Conservation (phyloP, 2,329 filamentous ascomycete species). For the Colletotrichum euphorbiae region DNA sequence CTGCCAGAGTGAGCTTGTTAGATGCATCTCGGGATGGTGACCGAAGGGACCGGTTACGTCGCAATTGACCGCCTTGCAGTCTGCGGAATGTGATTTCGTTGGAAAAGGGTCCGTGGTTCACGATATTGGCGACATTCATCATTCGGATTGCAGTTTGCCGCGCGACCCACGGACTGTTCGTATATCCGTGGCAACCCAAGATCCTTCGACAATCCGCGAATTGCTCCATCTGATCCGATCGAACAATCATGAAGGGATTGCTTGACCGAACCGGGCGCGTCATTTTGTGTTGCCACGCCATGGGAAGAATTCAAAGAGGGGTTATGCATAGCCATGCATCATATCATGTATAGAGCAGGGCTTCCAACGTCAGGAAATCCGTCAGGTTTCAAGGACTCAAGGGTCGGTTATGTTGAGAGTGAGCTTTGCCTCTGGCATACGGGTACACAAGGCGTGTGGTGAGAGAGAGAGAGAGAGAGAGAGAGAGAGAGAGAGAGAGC, state of each 20-base stretch:
- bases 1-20: not conserved
- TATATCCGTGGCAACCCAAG: conserved; percentile 31
- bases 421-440: conserved; percentile 9
- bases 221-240: conserved; percentile 25
- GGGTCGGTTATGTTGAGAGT: not conserved
- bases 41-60: not conserved
- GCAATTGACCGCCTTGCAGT: conserved; percentile 26
- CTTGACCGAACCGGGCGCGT: conserved; percentile 32
- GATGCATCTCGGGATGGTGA: not conserved
- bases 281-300: conserved; percentile 34
- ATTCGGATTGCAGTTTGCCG: conserved; percentile 23
- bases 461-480: not conserved
- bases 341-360: conserved; percentile 24
- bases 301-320: conserved; percentile 26
- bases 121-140: conserved; percentile 20
- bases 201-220: conserved; percentile 31
- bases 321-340: conserved; percentile 9
- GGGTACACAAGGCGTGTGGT: not conserved
- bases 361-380: conserved; percentile 22
- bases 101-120: conserved; percentile 17
- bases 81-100: not conserved
- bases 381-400: not conserved
- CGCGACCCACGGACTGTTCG: conserved; percentile 23
- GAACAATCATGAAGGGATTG: conserved; percentile 37
- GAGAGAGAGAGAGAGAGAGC: no score